These are phyloP conservation scores for Xylaria curta DNA, from an alignment of 495 filamentous ascomycete genomes.

Conservation along the genomic window DNA sequence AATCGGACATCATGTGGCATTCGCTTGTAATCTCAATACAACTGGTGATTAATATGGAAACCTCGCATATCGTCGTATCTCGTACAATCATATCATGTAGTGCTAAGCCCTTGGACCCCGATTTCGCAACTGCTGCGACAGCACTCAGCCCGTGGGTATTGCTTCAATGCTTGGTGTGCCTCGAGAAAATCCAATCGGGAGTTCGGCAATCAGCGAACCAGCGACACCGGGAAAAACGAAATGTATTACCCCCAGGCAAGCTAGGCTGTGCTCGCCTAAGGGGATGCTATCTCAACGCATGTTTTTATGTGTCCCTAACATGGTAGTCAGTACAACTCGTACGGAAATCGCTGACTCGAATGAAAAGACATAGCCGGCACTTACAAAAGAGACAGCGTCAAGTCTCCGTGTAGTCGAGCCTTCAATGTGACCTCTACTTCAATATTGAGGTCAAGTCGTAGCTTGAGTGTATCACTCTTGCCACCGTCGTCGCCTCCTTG, in stretches of 20 bases:
- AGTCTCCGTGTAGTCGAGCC: constrained; percentile 85
- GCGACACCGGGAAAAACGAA: neutral
- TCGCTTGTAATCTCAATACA: neutral
- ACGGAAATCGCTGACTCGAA: neutral
- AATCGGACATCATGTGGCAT: neutral
- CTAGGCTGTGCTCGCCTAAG: neutral
- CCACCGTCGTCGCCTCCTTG: constrained; percentile 43
- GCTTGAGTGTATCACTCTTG: constrained; percentile 67
- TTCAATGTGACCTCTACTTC: constrained; percentile 84
- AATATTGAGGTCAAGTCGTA: constrained; percentile 79
- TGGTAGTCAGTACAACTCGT: neutral
- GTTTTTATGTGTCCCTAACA: constrained; percentile 16
- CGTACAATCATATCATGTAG: neutral
- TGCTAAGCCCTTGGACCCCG: neutral
- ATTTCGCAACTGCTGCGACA: neutral
- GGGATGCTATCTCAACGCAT: neutral
- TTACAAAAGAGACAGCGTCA: constrained; percentile 80
- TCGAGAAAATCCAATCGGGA: neutral
- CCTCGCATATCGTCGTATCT: neutral
- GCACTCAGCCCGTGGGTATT: neutral
- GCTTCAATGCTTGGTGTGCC: neutral
- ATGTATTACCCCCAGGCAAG: neutral
- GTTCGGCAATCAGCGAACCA: neutral
- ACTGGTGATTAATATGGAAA: neutral
- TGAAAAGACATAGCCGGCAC: constrained; percentile 38